Evolutionary conservation across 2,329 filamentous ascomycete species (phyloP), one percentile per base, ranked within the genome.

Genomic region (Colletotrichum sp.): DNA sequence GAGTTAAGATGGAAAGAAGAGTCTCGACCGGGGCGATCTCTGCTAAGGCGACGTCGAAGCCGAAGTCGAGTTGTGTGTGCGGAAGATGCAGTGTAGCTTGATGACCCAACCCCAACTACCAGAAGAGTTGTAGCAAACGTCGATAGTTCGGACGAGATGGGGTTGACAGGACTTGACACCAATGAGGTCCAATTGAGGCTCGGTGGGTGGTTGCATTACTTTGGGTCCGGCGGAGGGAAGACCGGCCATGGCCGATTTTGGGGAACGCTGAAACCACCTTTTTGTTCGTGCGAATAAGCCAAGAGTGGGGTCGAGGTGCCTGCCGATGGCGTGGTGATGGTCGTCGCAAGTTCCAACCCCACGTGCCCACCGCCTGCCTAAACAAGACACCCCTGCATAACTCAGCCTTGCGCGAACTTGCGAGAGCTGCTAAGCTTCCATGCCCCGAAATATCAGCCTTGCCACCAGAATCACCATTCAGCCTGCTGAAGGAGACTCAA

Each of bases 371-470:
- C 69, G 59, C 70, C 43, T 74, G 36, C 73, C 69, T 34, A 29
- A 63, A 64, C 21, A 24, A 38, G 73, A 66, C 73, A 63, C 73
- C 70, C 70, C 73, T 75, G 73, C 70, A 75, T 74, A 31, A 64
- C 62, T 75, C 73, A 75, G 73, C 73, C 73, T 75, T 70, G 73
- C 73, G 66, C 54, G 61, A 36, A 51, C 31, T 67, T 64, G 64
- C 66, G 70, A 67, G 47, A 74, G 69, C 62, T 47, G 58, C 69
- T 59, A 36, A 73, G 64, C 64, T 69, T 69, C 69, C 36, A 38
- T 33, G 58, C 21, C 47, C 54, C 66, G 54, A 72, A 73, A 33
- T 55, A 31, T 74, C 72, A 74, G 72, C 70, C 72, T 74, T 61
- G 72, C 70, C 72, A 72, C 47, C 69, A 59, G 34, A 61, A 72